phyloP scores from a whole-genome alignment of 768 basidiomycete genomes.

The Lactifluus subvellereus region DNA sequence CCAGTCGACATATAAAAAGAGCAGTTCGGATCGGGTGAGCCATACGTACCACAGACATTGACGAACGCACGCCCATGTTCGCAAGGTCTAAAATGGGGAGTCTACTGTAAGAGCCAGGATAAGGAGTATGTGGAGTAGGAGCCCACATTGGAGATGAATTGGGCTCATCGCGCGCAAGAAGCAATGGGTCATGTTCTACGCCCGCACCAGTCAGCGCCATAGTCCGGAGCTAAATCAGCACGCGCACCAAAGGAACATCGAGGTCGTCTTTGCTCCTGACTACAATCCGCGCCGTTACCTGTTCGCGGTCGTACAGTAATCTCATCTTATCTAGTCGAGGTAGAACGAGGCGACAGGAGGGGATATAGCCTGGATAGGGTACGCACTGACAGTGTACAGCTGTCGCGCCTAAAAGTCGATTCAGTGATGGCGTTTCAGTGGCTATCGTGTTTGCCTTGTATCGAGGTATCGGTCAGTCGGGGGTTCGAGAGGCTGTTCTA shows the following conservation, averaged over 20 bases:
- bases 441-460: no score
- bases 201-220: background rate
- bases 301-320: slow-evolving; percentile 65
- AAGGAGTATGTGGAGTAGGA: background rate
- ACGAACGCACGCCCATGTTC: slow-evolving; percentile 79
- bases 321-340: slow-evolving; percentile 59
- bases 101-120: background rate
- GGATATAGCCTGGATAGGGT: slow-evolving; percentile 28
- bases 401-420: slow-evolving; percentile 20
- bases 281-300: slow-evolving; percentile 68
- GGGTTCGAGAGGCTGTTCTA: no score
- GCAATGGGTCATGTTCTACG: slow-evolving; percentile 75
- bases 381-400: slow-evolving; percentile 23
- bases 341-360: slow-evolving; percentile 30
- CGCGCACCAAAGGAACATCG: slow-evolving; percentile 53
- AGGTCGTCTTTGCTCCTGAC: slow-evolving; percentile 58
- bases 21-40: background rate
- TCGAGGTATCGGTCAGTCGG: no score
- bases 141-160: slow-evolving; percentile 71
- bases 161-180: slow-evolving; percentile 85
- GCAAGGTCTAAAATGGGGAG: slow-evolving; percentile 46
- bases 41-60: slow-evolving; percentile 71
- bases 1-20: background rate
- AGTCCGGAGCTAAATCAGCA: background rate
- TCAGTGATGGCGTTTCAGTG: no score